Evolutionary conservation across 1,284 basidiomycete genomes (phyloP), one percentile per base, ranked within the genome.

Genomic region (Omphalotus olearius): DNA sequence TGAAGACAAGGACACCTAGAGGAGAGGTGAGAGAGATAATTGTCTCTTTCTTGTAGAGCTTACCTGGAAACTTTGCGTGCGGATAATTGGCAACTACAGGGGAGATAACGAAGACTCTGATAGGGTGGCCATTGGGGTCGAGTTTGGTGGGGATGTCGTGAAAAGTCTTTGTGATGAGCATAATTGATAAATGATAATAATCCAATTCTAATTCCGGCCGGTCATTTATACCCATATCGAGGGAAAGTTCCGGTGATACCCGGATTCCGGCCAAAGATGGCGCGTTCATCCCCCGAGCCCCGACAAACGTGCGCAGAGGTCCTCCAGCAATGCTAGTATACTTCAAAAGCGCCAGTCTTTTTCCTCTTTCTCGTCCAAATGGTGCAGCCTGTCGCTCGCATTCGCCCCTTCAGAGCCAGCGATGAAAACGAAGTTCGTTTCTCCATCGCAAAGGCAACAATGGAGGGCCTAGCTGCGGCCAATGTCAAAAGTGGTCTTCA

Each of bases 31-130:
- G 57, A 36, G 53, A 49, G 9, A 50, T 57, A 53, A 36, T 10
- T 46, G 17, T 25, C 6, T 30, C 25, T 33, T 23, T 11, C 35
- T 17, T 30, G 16, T 38, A 33, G 17, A 30, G 49, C 60, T 49
- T 60, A 80, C 86, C 87, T 61, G 90, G 91, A 65, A 91, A 93
- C 65, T 84, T 88, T 20, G 89, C 90, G 46, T 89, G 76, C 0
- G 90, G 90, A 62, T 92, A 91, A 39, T 80, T 74, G 13, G 82
- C 78, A 14, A 89, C 64, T 42, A 70, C 74, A 18, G 91, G 90
- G 10, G 84, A 75, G 56, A 92, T 82, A 38, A 92, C 74, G 60
- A 83, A 89, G 54, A 96, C 83, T 55, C 91, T 77, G 58, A 94
- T 87, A 0, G 85, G 83, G 7, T 77, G 77, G 5, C 81, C 81